phyloP scores from a whole-genome alignment of 495 filamentous ascomycete genomes.

The Penicillium pulvis region DNA sequence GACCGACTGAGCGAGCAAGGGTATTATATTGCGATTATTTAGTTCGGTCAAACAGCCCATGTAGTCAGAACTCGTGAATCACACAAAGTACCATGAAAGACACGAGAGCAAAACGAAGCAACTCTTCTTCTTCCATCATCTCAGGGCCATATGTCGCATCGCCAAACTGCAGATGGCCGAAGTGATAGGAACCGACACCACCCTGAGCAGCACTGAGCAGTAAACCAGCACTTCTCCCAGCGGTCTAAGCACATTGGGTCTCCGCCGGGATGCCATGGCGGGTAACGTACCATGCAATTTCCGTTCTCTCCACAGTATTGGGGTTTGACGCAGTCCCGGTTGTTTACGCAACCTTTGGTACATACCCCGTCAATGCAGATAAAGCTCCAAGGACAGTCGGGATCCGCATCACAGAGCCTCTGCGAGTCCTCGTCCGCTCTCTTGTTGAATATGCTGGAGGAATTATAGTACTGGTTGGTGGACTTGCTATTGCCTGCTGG shows the following conservation, averaged over 20 bases:
- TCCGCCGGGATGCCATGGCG: not conserved
- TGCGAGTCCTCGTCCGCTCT: no score
- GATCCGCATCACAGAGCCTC: not conserved
- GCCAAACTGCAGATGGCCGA: not conserved
- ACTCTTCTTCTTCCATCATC: no score
- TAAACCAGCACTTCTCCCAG: not conserved
- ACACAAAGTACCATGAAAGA: no score
- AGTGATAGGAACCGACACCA: not conserved
- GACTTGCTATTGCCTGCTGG: no score
- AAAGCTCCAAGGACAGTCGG: constrained; percentile 1
- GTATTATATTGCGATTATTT: no score
- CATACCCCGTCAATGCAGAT: not conserved
- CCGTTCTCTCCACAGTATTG: constrained; percentile 4
- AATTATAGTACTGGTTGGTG: no score
- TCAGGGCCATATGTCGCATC: not conserved
- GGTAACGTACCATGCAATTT: not conserved
- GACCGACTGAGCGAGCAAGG: not conserved
- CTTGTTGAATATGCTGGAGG: no score
- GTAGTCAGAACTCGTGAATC: not conserved
- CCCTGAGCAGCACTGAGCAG: not conserved
- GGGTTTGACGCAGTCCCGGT: not conserved
- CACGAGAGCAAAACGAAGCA: no score
- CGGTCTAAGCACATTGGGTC: not conserved
- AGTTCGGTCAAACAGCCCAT: no score
- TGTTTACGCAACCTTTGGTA: not conserved